A percentile compares a stretch with the other conserved stretches of the same genome.
These are phyloP conservation scores for Ophiostoma quercus DNA, from an alignment of 2,329 filamentous ascomycete species.

Conservation along the genomic window DNA sequence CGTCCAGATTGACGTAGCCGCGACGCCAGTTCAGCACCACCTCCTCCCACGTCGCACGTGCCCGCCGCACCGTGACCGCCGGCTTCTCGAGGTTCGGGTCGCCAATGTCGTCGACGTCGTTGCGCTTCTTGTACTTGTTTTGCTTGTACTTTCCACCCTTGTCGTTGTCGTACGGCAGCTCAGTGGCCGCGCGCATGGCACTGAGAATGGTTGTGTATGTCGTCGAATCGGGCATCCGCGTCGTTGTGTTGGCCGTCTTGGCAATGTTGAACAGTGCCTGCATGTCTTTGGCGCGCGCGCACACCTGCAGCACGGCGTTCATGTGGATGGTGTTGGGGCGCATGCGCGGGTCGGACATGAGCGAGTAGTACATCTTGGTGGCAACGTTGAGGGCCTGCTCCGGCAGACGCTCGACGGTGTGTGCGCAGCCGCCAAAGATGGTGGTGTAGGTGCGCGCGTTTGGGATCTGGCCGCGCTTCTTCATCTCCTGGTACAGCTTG, in stretches of 20 bases:
- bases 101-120: neutral
- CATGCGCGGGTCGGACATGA: conserved; percentile 59
- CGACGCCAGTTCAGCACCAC: conserved; percentile 69
- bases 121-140: neutral
- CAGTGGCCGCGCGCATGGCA: conserved; percentile 54
- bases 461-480: conserved; percentile 78
- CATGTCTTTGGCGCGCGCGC: conserved; percentile 66
- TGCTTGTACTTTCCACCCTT: conserved; percentile 31
- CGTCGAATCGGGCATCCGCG: conserved; percentile 58
- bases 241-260: conserved; percentile 61
- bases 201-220: conserved; percentile 84
- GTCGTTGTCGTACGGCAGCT: conserved; percentile 26
- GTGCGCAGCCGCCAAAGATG: conserved; percentile 69
- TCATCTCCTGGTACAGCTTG: conserved; percentile 97
- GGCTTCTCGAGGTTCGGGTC: conserved; percentile 30
- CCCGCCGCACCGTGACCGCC: conserved; percentile 55
- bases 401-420: conserved; percentile 54
- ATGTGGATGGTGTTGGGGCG: conserved; percentile 74
- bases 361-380: conserved; percentile 69
- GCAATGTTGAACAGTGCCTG: conserved; percentile 75
- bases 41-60: conserved; percentile 73
- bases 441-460: conserved; percentile 80
- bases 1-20: conserved; percentile 67
- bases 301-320: conserved; percentile 83
- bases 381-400: conserved; percentile 63